phyloP scores from a whole-genome alignment of 768 basidiomycete genomes.

The Arthromyces matolae region DNA sequence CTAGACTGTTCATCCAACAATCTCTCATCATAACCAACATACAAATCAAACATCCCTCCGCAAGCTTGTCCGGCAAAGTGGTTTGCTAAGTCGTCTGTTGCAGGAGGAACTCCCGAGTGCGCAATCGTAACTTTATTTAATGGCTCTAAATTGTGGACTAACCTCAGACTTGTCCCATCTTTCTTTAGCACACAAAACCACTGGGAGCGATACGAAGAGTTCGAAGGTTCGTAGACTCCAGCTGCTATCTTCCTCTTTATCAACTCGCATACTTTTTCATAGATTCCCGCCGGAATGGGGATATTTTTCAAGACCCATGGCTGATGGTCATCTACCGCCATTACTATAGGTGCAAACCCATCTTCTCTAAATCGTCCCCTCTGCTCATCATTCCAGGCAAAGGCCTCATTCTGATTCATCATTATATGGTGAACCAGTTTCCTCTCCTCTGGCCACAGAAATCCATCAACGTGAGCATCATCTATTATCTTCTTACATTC shows the following conservation, averaged over 20 bases:
- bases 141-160: conserved; percentile 37
- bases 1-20: conserved; percentile 16
- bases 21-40: conserved; percentile 33
- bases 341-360: conserved; percentile 27
- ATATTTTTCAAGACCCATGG: conserved; percentile 29
- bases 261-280: conserved; percentile 19
- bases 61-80: conserved; percentile 24
- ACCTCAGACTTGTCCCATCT: conserved; percentile 21
- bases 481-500: conserved; percentile 18
- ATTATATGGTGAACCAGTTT: conserved; percentile 31
- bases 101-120: conserved; percentile 32
- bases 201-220: conserved; percentile 33
- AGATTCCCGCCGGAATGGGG: conserved; percentile 27
- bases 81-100: conserved; percentile 31
- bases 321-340: conserved; percentile 32
- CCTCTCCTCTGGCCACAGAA: conserved; percentile 30
- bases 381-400: no score
- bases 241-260: conserved; percentile 22
- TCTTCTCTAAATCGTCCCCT: no score
- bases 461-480: conserved; percentile 13
- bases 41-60: conserved; percentile 31
- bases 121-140: conserved; percentile 35
- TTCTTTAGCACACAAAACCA: no score
- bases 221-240: conserved; percentile 31
- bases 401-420: conserved; percentile 27